These are phyloP conservation scores for Fusarium sp. DNA, from an alignment of 2,329 filamentous ascomycete species.

Conservation along the genomic window DNA sequence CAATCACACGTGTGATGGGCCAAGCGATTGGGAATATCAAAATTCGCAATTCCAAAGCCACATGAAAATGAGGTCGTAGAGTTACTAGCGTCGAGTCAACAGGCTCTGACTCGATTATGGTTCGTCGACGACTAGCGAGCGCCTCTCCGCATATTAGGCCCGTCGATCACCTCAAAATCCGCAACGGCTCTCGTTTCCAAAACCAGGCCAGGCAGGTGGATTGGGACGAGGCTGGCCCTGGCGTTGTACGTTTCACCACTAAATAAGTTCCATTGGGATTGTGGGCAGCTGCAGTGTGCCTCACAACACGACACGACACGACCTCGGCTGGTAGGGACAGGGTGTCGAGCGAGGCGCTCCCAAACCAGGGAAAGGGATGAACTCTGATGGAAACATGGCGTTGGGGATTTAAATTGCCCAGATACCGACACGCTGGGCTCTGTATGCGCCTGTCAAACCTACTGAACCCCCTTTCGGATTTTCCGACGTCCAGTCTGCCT, in stretches of 20 bases:
- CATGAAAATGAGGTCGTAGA: neutral
- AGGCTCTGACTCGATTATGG: constrained; percentile 1
- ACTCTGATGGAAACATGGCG: neutral
- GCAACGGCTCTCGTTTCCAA: neutral
- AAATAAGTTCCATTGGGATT: neutral
- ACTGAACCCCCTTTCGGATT: neutral
- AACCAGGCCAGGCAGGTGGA: neutral
- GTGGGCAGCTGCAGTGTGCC: neutral
- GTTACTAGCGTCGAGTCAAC: neutral
- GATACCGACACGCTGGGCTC: neutral
- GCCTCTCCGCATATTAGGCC: neutral
- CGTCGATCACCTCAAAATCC: neutral
- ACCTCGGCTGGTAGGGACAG: neutral
- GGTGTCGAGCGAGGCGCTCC: neutral
- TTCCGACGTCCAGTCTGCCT: neutral
- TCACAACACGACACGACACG: too few species aligned
- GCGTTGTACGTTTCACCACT: constrained; percentile 4
- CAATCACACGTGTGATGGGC: neutral
- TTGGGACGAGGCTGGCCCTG: neutral
- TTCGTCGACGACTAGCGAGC: neutral
- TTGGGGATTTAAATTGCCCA: constrained; percentile 7
- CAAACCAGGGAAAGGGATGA: constrained; percentile 10
- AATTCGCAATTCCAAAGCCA: neutral
- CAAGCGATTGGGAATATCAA: neutral
- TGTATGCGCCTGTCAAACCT: neutral